Conservation (phyloP, 176 grass and related monocot species). For the Bromus sterilis region DNA sequence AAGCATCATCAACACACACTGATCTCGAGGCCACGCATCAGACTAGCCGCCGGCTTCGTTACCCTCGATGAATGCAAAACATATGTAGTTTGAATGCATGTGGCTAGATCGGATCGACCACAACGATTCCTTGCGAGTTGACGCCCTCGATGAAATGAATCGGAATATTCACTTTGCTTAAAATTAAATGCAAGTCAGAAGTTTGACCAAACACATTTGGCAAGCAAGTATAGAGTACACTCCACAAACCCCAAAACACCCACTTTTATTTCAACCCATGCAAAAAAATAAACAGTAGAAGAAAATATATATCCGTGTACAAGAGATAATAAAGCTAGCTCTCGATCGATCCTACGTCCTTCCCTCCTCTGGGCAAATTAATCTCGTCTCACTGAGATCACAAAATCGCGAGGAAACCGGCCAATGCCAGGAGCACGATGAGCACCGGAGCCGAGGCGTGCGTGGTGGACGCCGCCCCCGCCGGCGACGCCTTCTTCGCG, state of each 20-base stretch:
- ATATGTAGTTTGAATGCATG: too few relatives aligned
- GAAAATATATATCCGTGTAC: neutral
- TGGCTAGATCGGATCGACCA: neutral
- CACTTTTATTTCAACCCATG: neutral
- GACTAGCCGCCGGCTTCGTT: too few relatives aligned
- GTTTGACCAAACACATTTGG: neutral
- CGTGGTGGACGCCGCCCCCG: neutral
- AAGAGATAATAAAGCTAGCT: neutral
- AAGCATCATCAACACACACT: too few relatives aligned
- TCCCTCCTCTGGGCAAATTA: neutral
- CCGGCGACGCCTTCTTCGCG: neutral
- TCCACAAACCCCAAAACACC: neutral
- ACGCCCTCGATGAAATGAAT: neutral
- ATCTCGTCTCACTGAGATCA: neutral
- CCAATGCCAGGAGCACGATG: neutral
- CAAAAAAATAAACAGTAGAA: neutral
- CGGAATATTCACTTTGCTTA: neutral
- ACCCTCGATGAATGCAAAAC: too few relatives aligned
- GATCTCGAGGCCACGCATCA: too few relatives aligned
- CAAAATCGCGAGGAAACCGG: slow-evolving; percentile 6
- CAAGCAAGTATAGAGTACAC: too few relatives aligned
- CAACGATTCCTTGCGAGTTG: neutral
- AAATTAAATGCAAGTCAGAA: neutral
- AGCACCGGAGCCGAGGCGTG: neutral
- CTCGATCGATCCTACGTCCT: slow-evolving; percentile 4